A percentile compares a stretch with the other conserved stretches of the same genome.
Conservation (phyloP, 1,284 basidiomycete genomes). For the Amylostereum areolatum region DNA sequence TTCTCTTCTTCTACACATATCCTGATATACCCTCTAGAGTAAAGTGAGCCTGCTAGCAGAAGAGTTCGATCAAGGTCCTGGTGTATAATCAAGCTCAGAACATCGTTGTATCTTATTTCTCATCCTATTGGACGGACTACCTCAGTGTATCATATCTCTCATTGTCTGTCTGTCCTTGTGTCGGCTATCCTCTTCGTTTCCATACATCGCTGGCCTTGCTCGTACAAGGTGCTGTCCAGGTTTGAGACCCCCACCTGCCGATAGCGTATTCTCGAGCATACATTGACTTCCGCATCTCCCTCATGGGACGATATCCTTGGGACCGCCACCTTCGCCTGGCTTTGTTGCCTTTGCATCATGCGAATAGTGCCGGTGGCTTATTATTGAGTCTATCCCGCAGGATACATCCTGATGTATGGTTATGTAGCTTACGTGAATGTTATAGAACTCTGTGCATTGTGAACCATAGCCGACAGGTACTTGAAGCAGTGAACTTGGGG, state of each 20-base stretch:
- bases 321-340: no score
- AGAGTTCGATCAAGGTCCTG: slow-evolving; percentile 58
- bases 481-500: no score
- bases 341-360: no score
- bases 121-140: slow-evolving; percentile 3
- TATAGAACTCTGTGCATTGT: no score
- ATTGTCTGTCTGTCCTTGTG: slow-evolving; percentile 1
- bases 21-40: slow-evolving; percentile 34
- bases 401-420: no score
- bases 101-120: neutral
- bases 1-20: slow-evolving; percentile 5
- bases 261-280: slow-evolving; percentile 81
- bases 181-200: neutral
- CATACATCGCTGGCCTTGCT: slow-evolving; percentile 35
- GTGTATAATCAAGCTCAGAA: slow-evolving; percentile 29
- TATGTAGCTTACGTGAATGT: no score
- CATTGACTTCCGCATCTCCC: slow-evolving; percentile 15
- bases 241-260: slow-evolving; percentile 51
- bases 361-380: no score
- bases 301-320: no score
- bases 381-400: no score
- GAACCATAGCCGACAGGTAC: no score
- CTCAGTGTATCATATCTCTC: slow-evolving; percentile 9
- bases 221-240: slow-evolving; percentile 78
- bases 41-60: slow-evolving; percentile 56